Base-by-base conservation (phyloP, 1,284 basidiomycete genomes). In the Tremellales sp. region DNA sequence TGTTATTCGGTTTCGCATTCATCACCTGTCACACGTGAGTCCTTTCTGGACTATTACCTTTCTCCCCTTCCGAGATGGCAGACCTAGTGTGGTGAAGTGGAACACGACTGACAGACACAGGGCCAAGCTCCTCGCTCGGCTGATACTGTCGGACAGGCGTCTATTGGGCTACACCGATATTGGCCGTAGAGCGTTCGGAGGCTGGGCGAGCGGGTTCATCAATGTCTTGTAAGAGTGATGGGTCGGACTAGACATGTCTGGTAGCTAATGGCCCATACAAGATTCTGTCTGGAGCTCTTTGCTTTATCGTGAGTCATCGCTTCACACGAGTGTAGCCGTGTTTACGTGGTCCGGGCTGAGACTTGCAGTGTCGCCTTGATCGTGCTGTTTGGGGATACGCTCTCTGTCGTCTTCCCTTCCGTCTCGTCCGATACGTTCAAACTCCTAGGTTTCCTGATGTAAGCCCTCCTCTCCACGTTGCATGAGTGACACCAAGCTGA, bases 161-260 rank as follows among this genome's bases (percentile, higher is more conserved):
- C 67, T 92, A 44, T 79, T 82, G 26, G 89, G 89, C 2, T 96
- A 94, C 69, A 83, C 89, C 5, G 91, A 96, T 66, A 88, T 94
- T 53, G 88, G 88, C 23, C 81, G 82, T 49, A 88, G 86, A 64
- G 89, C 89, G 1, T 93, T 93, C 68, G 91, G 90, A 3, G 79
- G 80, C 3, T 78, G 78, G 43, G 85, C 85, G 0, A 83, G 81
- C 15, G 50, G 56, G 1, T 56, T 53, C 3, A 70, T 73, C 47
- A 69, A 68, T 48, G 33, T 65, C 2, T 49, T 75, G 69, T 71
- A 40, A 53, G 70, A 62, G 0, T 26, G 8, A 29, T 40, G 22
- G 7, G 15, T 43, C 15, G 36, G 36, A 21, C 36, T n/a, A 19
- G 19, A 22, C 39, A 12, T 29, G n/a, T n/a, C n/a, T n/a, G n/a